Evolutionary conservation across 306 rosid species (phyloP).

Genomic region (Casuarina cunninghamiana): DNA sequence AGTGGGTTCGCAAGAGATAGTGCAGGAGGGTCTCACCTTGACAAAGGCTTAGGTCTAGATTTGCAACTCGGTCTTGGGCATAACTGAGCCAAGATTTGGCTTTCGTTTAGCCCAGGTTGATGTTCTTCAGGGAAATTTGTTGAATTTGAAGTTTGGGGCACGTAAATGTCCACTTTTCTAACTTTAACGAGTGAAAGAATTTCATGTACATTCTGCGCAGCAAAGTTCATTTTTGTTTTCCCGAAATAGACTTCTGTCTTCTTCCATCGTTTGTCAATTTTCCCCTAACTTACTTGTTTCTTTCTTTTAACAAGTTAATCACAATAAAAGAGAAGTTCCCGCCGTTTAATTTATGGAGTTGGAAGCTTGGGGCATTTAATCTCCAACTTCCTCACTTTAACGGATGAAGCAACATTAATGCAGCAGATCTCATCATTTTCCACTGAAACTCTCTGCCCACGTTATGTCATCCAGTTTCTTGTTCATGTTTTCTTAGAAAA

Average conservation of each 20-base stretch:
- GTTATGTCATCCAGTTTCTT: too few species aligned
- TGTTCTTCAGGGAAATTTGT: background rate
- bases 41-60: constrained; percentile 43
- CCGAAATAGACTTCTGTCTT: background rate
- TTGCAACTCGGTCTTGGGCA: constrained; percentile 47
- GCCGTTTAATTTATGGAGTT: too few species aligned
- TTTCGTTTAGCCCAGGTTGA: background rate
- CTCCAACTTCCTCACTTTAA: too few species aligned
- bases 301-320: background rate
- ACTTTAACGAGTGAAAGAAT: constrained; percentile 2
- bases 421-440: too few species aligned
- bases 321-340: background rate
- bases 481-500: too few species aligned
- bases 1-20: constrained; percentile 19
- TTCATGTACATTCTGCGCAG: constrained; percentile 5
- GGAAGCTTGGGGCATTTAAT: too few species aligned
- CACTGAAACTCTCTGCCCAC: too few species aligned
- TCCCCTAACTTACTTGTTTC: background rate
- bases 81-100: constrained; percentile 16
- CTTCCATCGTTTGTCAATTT: background rate
- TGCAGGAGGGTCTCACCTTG: background rate
- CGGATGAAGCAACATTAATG: too few species aligned
- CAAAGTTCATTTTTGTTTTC: background rate
- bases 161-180: background rate
- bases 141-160: background rate